Evolutionary conservation across 2,329 filamentous ascomycete species (phyloP), one percentile per base, ranked within the genome.

Genomic region (Rhinocladiella similis): DNA sequence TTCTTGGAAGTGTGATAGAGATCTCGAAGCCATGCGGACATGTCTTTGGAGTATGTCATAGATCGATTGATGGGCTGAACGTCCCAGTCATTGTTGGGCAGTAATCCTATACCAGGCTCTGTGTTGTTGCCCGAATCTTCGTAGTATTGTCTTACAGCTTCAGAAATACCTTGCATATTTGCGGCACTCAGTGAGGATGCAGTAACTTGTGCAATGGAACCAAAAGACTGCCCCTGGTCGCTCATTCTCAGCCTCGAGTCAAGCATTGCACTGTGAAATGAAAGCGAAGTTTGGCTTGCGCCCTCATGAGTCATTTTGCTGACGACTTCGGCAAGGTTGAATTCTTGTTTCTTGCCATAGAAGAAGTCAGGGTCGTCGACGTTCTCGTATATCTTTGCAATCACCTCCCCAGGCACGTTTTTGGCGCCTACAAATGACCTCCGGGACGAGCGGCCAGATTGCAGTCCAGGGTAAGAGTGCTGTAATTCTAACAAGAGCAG

Each of bases 331-430:
- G 83, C 79, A 14, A 99, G 75, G 55, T 86, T 91, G 5, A 91
- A 83, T 39, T 84, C 83, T 70, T 95, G 89, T 41, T 90, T 84
- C 6, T 97, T 81, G 3, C 94, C 95, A 68, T 99, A 99, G 70
- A 96, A 99, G 0, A 91, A 88, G 70, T 99, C 94, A 1, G 92
- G 93, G 67, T 99, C 95, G 68, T 97, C 92, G 46, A 99, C 89
- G 59, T 90, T 93, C 68, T 90, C 88, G 70, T 94, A 99, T 2
- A 99, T 92, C 1, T 83, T 78, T 43, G 96, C 80, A 12, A 97
- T 77, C 1, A 95, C 79, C 27, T 89, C 84, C 3, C 83, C 80
- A 5, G 89, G 82, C 22, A 85, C 75, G 46, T 77, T 69, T 63
- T 63, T 72, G 70, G 81, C 75, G 63, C 76, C 78, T 2, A 77